Evolutionary conservation across 805 yeast genomes (phyloP), one percentile per base, ranked within the genome.

Genomic region (Schwanniomyces sp.): DNA sequence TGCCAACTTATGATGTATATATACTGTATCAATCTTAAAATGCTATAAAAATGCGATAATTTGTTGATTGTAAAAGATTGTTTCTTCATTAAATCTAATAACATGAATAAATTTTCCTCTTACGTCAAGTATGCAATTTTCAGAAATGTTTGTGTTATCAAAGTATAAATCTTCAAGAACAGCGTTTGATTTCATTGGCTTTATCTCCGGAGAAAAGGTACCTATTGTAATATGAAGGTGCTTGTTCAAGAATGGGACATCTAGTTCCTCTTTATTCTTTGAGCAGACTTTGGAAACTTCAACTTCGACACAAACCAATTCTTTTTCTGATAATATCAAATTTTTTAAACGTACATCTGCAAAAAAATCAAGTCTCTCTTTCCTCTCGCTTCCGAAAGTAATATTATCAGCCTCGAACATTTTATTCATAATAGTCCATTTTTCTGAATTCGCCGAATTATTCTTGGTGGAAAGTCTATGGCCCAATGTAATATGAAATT

Each of bases 221-320:
- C 91, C 96, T 11, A 89, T 58, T 0, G 97, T 91, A 38, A 91
- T 78, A 61, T 91, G 97, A n/a, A 52, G 46, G 42, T 48, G 41
- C n/a, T 45, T 30, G 42, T 53, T 62, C 37, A 52, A 40, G 10
- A 50, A 50, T 5, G 37, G 43, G 17, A 56, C 34, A 10, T 30
- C 34, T 1, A 43, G 43, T 21, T 46, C 52, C 25, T 25, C 34
- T 10, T 27, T 17, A 10, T 38, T 25, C 5, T 17, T 11, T 37
- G 39, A 12, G 26, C 38, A 27, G n/a, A 34, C 16, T 27, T 47
- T 48, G 12, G 41, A 41, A 2, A 76, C 50, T 7, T 70, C 69
- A 1, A 82, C 88, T 16, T 74, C 61, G 4, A 86, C 62, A 16
- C 92, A 82, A 41, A 84, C 67, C 7, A 84, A 71, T 34, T 69